A percentile compares a stretch with the other conserved stretches of the same genome.
phyloP scores from a whole-genome alignment of 2,329 filamentous ascomycete species.

The Trichoderma koningiopsis region DNA sequence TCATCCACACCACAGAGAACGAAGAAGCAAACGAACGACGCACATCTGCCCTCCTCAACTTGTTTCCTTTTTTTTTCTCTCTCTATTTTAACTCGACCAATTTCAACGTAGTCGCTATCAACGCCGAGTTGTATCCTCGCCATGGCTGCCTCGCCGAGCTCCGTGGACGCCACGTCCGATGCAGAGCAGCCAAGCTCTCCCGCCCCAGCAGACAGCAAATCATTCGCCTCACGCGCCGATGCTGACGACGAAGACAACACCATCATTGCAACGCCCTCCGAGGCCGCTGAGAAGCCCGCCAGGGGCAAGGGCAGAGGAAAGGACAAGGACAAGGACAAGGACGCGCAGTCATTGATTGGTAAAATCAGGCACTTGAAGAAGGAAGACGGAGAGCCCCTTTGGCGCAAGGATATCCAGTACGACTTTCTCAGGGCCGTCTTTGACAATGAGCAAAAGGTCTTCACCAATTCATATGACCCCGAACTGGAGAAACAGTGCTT shows the following conservation, averaged over 20 bases:
- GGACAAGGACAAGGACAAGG: constrained; percentile 40
- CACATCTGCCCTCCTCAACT: neutral
- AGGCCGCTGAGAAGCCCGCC: constrained; percentile 45
- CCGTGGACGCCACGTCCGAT: constrained; percentile 48
- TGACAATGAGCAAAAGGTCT: constrained; percentile 72
- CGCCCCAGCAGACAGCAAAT: constrained; percentile 46
- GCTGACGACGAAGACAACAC: constrained; percentile 53
- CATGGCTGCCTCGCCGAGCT: constrained; percentile 48
- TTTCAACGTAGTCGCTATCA: constrained; percentile 7
- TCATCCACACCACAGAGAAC: constrained; percentile 22
- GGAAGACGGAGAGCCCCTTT: constrained; percentile 83
- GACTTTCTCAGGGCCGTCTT: constrained; percentile 83
- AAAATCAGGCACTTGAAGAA: constrained; percentile 88
- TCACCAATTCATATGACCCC: constrained; percentile 86
- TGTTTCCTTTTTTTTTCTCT: neutral
- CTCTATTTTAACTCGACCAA: neutral
- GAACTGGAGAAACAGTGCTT: constrained; percentile 71
- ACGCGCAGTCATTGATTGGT: constrained; percentile 49
- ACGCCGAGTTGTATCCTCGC: constrained; percentile 24
- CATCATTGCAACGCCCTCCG: constrained; percentile 46
- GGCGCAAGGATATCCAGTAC: constrained; percentile 85
- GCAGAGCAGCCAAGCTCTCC: constrained; percentile 52
- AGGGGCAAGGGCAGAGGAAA: constrained; percentile 40
- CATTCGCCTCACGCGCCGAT: constrained; percentile 48
- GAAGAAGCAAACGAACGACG: neutral